These are phyloP conservation scores for Chalciporus piperatus DNA, from an alignment of 768 basidiomycete genomes.

Conservation along the genomic window DNA sequence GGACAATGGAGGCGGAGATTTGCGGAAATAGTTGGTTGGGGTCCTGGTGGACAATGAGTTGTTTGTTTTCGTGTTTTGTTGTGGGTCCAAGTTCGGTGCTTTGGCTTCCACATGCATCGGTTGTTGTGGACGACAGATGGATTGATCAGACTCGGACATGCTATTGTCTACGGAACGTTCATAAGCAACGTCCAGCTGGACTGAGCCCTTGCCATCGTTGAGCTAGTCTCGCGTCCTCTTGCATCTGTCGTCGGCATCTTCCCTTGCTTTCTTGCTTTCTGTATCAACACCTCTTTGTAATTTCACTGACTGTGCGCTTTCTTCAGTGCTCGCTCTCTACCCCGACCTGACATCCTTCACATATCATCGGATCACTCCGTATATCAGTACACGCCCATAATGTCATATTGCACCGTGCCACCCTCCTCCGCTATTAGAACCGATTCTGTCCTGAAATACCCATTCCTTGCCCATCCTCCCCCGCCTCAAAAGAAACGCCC, in stretches of 20 bases:
- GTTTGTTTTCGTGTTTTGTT: conserved; percentile 14
- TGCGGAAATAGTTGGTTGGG: conserved; percentile 5
- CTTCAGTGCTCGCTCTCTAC: conserved; percentile 1
- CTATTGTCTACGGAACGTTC: conserved; percentile 23
- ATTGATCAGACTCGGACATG: too few species aligned
- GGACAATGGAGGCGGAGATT: conserved; percentile 5
- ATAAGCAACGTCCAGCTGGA: conserved; percentile 11
- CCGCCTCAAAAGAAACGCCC: conserved; percentile 37
- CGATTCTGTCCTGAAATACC: conserved; percentile 26
- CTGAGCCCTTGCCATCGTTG: conserved; percentile 2
- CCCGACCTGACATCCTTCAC: conserved; percentile 4
- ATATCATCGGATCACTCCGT: conserved; percentile 11
- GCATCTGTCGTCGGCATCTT: neutral
- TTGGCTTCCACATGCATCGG: neutral
- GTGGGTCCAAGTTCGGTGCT: conserved; percentile 8
- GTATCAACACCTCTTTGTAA: conserved; percentile 8
- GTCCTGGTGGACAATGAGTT: conserved; percentile 16
- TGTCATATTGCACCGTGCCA: conserved; percentile 9
- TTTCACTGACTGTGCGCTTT: conserved; percentile 1
- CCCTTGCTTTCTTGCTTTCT: neutral
- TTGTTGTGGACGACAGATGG: neutral
- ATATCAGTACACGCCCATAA: neutral
- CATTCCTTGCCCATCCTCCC: conserved; percentile 45
- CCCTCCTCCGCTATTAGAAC: conserved; percentile 15
- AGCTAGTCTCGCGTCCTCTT: conserved; percentile 20